phyloP scores from a whole-genome alignment of 257 asterid species.

The Solanum microdontum region DNA sequence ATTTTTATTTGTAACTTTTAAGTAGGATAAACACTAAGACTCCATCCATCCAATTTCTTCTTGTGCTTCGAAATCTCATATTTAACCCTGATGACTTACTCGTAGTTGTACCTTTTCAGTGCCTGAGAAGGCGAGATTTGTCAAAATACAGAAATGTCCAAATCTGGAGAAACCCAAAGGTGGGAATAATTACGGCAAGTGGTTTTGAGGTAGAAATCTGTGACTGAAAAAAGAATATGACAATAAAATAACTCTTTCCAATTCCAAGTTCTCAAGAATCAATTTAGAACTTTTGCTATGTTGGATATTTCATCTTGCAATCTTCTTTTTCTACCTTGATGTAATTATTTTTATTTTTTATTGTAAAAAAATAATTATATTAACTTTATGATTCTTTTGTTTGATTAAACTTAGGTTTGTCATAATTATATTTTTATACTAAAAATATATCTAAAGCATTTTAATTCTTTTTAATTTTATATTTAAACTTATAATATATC shows the following conservation, averaged over 20 bases:
- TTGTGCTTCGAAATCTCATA: conserved; percentile 1
- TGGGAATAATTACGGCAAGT: conserved; percentile 3
- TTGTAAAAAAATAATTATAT: no score
- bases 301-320: not conserved
- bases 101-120: not conserved
- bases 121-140: not conserved
- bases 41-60: not conserved
- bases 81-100: not conserved
- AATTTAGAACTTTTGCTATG: not conserved
- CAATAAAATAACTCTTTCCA: not conserved
- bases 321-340: not conserved
- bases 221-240: not conserved
- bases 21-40: not conserved
- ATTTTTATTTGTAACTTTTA: not conserved
- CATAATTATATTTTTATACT: not conserved
- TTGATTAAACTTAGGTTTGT: not conserved
- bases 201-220: not conserved
- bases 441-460: no score
- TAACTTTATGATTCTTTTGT: not conserved
- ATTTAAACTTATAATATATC: no score
- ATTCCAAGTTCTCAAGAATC: not conserved
- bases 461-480: no score
- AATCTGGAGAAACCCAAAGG: not conserved
- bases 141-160: not conserved
- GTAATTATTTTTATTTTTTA: not conserved